Conservation (phyloP, 306 rosid species). For the Luffa acutangula region DNA sequence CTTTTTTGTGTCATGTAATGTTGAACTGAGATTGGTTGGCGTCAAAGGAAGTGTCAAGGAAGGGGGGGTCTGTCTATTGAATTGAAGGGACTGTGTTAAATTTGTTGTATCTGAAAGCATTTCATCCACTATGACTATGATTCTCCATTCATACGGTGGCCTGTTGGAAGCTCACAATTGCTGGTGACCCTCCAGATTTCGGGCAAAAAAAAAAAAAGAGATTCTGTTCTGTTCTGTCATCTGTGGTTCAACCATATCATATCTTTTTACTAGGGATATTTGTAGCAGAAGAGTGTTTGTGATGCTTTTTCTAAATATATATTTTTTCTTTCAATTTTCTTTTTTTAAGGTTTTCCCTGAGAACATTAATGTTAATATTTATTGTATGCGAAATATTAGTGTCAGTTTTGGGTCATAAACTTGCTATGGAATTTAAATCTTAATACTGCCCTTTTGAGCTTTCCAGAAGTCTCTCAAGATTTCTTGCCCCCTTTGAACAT, state of each 20-base stretch:
- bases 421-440: slow-evolving; percentile 5
- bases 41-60: slow-evolving; percentile 1
- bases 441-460: neutral
- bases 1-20: slow-evolving; percentile 17
- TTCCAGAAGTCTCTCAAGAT: neutral
- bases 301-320: slow-evolving; percentile 8
- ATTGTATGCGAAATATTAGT: slow-evolving; percentile 15
- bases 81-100: neutral
- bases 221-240: neutral
- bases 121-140: neutral
- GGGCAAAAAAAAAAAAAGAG: neutral
- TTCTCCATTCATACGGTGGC: slow-evolving; percentile 4
- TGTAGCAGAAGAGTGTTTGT: slow-evolving; percentile 11
- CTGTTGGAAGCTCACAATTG: slow-evolving; percentile 4
- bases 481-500: neutral
- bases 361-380: slow-evolving; percentile 18
- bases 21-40: slow-evolving; percentile 14
- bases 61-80: neutral
- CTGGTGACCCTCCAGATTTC: slow-evolving; percentile 9
- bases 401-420: slow-evolving; percentile 12
- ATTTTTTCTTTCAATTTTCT: neutral
- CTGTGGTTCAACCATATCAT: slow-evolving; percentile 9
- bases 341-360: slow-evolving; percentile 4
- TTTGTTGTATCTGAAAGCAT: slow-evolving; percentile 1
- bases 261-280: neutral